A percentile compares a stretch with the other conserved stretches of the same genome.
Evolutionary conservation across 371 early-diverging fungal species (phyloP).

Genomic region (Basidiobolus heterosporus): DNA sequence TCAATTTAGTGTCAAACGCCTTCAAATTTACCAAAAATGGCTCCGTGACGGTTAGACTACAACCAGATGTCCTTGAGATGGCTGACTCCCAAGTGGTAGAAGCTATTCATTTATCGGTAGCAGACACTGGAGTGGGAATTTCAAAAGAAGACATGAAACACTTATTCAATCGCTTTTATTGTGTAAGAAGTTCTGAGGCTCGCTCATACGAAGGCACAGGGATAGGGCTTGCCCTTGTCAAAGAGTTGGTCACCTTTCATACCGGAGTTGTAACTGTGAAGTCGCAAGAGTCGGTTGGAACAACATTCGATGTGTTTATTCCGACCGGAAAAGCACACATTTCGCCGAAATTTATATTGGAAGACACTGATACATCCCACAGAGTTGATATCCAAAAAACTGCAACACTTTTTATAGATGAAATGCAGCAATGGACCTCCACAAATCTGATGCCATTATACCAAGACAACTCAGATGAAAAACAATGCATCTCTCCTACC

Average conservation of each 20-base stretch:
- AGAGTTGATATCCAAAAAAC: conserved; percentile 12
- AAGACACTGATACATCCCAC: neutral
- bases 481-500: no score
- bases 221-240: conserved; percentile 20
- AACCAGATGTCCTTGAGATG: conserved; percentile 12
- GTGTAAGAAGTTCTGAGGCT: conserved; percentile 16
- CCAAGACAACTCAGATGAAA: neutral
- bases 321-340: conserved; percentile 14
- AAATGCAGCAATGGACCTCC: conserved; percentile 13
- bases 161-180: conserved; percentile 21
- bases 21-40: conserved; percentile 19
- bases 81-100: conserved; percentile 6
- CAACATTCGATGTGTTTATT: conserved; percentile 16
- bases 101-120: conserved; percentile 1
- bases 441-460: conserved; percentile 2
- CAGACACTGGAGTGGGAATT: conserved; percentile 18
- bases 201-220: conserved; percentile 25
- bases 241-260: conserved; percentile 21
- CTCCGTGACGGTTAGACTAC: conserved; percentile 13
- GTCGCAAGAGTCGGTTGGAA: conserved; percentile 13
- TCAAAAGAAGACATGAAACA: conserved; percentile 10
- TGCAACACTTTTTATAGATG: conserved; percentile 14
- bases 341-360: neutral
- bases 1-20: conserved; percentile 22
- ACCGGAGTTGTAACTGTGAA: conserved; percentile 17